These are phyloP conservation scores for Scorias spongiosa DNA, from an alignment of 2,329 filamentous ascomycete species.

Conservation along the genomic window DNA sequence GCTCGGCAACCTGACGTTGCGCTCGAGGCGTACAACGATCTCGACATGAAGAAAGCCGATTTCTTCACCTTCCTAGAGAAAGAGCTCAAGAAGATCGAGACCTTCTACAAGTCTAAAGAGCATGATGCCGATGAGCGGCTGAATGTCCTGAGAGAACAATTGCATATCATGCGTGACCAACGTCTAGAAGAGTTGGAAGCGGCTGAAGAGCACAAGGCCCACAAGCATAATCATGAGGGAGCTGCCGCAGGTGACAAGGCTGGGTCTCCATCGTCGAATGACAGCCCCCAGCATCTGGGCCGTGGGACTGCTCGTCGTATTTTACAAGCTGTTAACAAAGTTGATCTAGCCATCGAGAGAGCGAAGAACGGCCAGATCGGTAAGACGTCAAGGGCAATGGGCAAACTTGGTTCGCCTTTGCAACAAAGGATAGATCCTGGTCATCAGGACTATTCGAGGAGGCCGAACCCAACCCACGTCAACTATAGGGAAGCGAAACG, in stretches of 20 bases:
- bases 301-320: background rate
- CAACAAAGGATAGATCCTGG: conserved; percentile 10
- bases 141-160: conserved; percentile 57
- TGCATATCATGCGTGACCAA: conserved; percentile 84
- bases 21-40: conserved; percentile 43
- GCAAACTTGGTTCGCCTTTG: conserved; percentile 23
- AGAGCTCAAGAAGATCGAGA: conserved; percentile 81
- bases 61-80: conserved; percentile 75
- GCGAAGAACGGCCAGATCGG: conserved; percentile 32
- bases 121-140: conserved; percentile 65
- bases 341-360: conserved; percentile 11
- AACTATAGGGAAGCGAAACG: conserved; percentile 77
- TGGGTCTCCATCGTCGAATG: background rate
- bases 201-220: conserved; percentile 22
- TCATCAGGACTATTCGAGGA: conserved; percentile 25
- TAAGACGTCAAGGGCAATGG: conserved; percentile 38
- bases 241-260: background rate
- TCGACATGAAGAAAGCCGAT: conserved; percentile 62
- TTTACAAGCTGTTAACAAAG: background rate
- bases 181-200: conserved; percentile 56
- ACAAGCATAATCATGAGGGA: conserved; percentile 1
- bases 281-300: background rate
- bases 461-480: conserved; percentile 37
- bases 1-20: conserved; percentile 28
- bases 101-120: conserved; percentile 79